Conservation (phyloP, 2,329 filamentous ascomycete genomes). For the Lecanicillium sp. region DNA sequence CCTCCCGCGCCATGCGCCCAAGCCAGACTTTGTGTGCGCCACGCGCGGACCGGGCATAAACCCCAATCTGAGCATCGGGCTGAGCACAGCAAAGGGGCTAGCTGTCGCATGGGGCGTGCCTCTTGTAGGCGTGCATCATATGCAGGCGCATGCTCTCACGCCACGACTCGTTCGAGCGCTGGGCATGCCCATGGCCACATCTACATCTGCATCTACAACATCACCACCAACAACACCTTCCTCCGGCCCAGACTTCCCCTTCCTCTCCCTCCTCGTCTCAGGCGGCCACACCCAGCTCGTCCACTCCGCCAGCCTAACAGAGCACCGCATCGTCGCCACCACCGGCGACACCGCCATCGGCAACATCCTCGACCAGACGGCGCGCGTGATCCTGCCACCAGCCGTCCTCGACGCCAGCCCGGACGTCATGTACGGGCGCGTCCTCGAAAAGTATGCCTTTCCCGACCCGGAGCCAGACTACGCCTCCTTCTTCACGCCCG, state of each 20-base stretch:
- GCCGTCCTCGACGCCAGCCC: constrained; percentile 43
- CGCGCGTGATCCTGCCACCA: constrained; percentile 64
- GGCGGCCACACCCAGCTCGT: constrained; percentile 89
- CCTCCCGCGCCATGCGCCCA: constrained; percentile 29
- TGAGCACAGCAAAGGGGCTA: constrained; percentile 82
- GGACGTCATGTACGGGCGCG: constrained; percentile 71
- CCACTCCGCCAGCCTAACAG: constrained; percentile 57
- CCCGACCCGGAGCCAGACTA: constrained; percentile 22
- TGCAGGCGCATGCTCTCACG: constrained; percentile 93
- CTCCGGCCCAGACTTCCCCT: constrained; percentile 60
- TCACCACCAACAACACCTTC: background rate
- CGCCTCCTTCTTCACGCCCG: background rate
- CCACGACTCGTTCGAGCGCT: constrained; percentile 67
- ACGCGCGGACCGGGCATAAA: constrained; percentile 89
- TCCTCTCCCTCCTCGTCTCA: constrained; percentile 80
- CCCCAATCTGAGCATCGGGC: constrained; percentile 66
- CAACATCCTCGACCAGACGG: constrained; percentile 82
- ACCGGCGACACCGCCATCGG: constrained; percentile 82
- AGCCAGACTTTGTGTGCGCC: constrained; percentile 77
- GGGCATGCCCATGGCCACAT: constrained; percentile 18
- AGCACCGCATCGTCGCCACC: constrained; percentile 66
- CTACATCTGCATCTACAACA: constrained; percentile 3
- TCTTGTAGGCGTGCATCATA: constrained; percentile 84
- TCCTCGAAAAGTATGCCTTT: constrained; percentile 76
- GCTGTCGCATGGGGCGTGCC: constrained; percentile 77